These are phyloP conservation scores for Kuraishia hungarica DNA, from an alignment of 805 yeast genomes.

Conservation along the genomic window DNA sequence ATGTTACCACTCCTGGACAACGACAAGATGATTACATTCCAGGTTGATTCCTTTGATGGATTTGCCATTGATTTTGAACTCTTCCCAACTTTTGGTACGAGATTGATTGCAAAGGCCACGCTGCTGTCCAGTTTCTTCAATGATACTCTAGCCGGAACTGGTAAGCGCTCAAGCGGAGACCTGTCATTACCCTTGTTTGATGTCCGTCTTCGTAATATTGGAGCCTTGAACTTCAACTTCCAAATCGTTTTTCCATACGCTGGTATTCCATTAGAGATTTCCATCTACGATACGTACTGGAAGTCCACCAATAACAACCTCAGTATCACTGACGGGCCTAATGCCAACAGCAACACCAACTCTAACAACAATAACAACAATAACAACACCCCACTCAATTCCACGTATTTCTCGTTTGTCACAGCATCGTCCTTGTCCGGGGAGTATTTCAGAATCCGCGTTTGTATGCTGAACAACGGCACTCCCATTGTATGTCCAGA, in stretches of 20 bases:
- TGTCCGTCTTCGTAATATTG: slow-evolving; percentile 70
- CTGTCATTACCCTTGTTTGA: slow-evolving; percentile 71
- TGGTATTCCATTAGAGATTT: slow-evolving; percentile 77
- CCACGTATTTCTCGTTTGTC: slow-evolving; percentile 54
- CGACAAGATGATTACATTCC: slow-evolving; percentile 65
- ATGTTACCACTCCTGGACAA: slow-evolving; percentile 68
- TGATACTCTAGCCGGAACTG: slow-evolving; percentile 21
- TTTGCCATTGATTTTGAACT: slow-evolving; percentile 82
- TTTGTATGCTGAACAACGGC: slow-evolving; percentile 72
- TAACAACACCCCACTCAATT: slow-evolving; percentile 8
- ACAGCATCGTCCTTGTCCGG: slow-evolving; percentile 90
- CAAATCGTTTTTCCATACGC: slow-evolving; percentile 85
- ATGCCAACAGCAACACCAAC: neutral
- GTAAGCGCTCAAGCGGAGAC: slow-evolving; percentile 28
- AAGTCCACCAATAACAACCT: slow-evolving; percentile 63
- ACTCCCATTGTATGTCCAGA: slow-evolving; percentile 77
- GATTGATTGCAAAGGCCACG: slow-evolving; percentile 82
- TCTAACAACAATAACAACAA: slow-evolving; percentile 12
- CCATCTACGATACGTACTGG: slow-evolving; percentile 96
- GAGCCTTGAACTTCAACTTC: slow-evolving; percentile 67
- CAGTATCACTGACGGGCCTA: neutral
- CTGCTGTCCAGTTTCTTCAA: slow-evolving; percentile 53
- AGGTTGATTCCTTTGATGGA: slow-evolving; percentile 66
- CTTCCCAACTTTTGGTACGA: slow-evolving; percentile 91
- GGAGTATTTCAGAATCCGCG: slow-evolving; percentile 58